Evolutionary conservation across 371 early-diverging fungal species (phyloP).

Genomic region (Mortierella sp.): DNA sequence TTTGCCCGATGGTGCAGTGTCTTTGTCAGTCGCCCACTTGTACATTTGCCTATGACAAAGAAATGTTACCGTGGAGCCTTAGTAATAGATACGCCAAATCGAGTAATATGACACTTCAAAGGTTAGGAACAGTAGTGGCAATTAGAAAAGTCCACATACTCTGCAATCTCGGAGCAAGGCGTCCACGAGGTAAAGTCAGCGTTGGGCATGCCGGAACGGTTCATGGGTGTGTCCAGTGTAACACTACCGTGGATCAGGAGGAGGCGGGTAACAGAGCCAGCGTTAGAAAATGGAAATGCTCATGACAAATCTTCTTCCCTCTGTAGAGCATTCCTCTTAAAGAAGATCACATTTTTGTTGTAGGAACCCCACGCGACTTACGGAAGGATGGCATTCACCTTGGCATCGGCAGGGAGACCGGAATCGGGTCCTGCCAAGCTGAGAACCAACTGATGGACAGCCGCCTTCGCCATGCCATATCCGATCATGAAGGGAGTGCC

Average conservation of each 20-base stretch:
- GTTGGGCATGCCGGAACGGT: constrained; percentile 88
- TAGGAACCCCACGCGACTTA: no score
- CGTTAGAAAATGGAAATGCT: constrained; percentile 10
- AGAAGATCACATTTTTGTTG: no score
- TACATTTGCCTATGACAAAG: constrained; percentile 58
- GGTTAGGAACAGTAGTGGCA: no score
- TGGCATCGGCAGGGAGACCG: constrained; percentile 81
- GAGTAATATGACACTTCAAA: neutral
- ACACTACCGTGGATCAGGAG: constrained; percentile 54
- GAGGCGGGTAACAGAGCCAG: neutral
- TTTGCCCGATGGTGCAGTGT: constrained; percentile 64
- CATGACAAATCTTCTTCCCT: constrained; percentile 26
- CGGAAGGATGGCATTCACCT: constrained; percentile 84
- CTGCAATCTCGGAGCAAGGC: constrained; percentile 78
- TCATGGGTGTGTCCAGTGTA: constrained; percentile 94
- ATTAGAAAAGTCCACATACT: constrained; percentile 64
- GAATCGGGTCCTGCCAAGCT: constrained; percentile 77
- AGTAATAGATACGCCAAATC: neutral
- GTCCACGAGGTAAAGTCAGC: constrained; percentile 93
- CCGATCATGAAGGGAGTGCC: constrained; percentile 89
- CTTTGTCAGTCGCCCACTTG: constrained; percentile 60
- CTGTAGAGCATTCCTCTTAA: no score
- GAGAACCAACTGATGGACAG: constrained; percentile 90
- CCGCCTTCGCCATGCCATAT: constrained; percentile 96
- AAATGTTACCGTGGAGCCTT: neutral